Evolutionary conservation across 768 basidiomycete species (phyloP).

Genomic region (Leccinum obscurum): DNA sequence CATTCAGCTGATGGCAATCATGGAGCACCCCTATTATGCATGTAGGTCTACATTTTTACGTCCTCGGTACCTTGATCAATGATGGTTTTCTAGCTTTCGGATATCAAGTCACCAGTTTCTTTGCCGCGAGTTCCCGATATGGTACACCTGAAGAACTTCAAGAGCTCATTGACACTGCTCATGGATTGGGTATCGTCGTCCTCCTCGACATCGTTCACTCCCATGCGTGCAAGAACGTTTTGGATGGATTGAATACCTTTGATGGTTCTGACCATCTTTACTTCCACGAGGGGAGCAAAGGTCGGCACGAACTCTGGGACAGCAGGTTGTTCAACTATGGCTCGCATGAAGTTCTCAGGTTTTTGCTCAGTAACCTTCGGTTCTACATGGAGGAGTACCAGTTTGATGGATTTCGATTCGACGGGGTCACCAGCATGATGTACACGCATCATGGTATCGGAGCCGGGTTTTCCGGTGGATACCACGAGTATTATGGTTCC

Average conservation of each 20-base stretch:
- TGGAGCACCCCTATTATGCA: slow-evolving; percentile 98
- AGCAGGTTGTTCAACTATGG: slow-evolving; percentile 97
- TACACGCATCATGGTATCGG: slow-evolving; percentile 98
- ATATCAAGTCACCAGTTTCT: slow-evolving; percentile 97
- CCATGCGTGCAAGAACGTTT: slow-evolving; percentile 96
- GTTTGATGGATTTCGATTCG: slow-evolving; percentile 98
- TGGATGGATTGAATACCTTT: slow-evolving; percentile 93
- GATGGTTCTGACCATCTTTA: slow-evolving; percentile 98
- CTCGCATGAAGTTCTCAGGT: slow-evolving; percentile 90
- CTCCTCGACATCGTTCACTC: slow-evolving; percentile 97
- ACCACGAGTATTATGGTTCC: slow-evolving; percentile 96
- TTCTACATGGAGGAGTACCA: slow-evolving; percentile 95
- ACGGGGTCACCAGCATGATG: slow-evolving; percentile 99
- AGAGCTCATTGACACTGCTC: slow-evolving; percentile 93
- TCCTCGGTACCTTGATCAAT: neutral
- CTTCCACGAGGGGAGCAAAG: slow-evolving; percentile 92
- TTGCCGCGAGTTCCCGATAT: slow-evolving; percentile 94
- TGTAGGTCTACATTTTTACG: slow-evolving; percentile 51
- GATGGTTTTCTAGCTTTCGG: slow-evolving; percentile 72
- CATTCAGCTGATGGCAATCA: slow-evolving; percentile 97
- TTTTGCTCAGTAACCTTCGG: slow-evolving; percentile 91
- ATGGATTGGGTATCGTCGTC: slow-evolving; percentile 88
- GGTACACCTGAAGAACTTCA: slow-evolving; percentile 95
- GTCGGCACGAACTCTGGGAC: slow-evolving; percentile 96
- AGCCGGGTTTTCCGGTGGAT: slow-evolving; percentile 95